Percentiles rank a stretch among this genome's conserved stretches.
Conservation (phyloP, 2,329 filamentous ascomycete species). For the Phaeosphaeria sp. region DNA sequence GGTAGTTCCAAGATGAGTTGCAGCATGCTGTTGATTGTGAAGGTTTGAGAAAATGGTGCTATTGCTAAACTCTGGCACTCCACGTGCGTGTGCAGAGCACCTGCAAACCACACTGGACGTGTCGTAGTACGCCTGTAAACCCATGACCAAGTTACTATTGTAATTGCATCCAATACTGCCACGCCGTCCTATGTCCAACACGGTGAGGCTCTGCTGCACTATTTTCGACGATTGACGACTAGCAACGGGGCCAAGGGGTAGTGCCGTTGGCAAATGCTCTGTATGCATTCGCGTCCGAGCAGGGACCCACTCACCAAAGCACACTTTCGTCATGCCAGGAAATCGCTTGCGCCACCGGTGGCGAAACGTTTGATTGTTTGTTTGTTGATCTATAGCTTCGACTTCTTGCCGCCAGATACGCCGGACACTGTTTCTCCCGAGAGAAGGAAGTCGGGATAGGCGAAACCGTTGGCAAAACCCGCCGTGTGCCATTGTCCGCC, state of each 20-base stretch:
- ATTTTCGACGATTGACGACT: background rate
- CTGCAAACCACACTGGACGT: background rate
- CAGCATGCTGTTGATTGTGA: background rate
- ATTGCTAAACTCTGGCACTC: background rate
- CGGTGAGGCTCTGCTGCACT: background rate
- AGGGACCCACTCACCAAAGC: background rate
- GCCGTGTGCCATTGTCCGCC: slow-evolving; percentile 59
- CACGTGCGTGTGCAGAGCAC: background rate
- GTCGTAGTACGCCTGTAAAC: background rate
- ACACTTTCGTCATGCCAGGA: background rate
- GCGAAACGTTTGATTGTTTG: background rate
- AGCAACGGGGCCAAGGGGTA: background rate
- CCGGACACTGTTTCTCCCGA: slow-evolving; percentile 61
- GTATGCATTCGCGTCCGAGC: background rate
- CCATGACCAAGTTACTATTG: background rate
- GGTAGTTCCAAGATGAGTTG: background rate
- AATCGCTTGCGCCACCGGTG: background rate
- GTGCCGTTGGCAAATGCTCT: background rate
- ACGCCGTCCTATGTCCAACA: background rate
- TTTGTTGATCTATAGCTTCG: slow-evolving; percentile 55
- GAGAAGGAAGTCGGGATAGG: slow-evolving; percentile 67
- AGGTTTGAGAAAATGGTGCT: too few relatives aligned
- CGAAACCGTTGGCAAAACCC: slow-evolving; percentile 48
- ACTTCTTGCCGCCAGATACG: slow-evolving; percentile 64
- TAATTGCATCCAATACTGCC: background rate